Base-by-base conservation (phyloP, 2,329 filamentous ascomycete species). In the Zymoseptoria ardabiliae region DNA sequence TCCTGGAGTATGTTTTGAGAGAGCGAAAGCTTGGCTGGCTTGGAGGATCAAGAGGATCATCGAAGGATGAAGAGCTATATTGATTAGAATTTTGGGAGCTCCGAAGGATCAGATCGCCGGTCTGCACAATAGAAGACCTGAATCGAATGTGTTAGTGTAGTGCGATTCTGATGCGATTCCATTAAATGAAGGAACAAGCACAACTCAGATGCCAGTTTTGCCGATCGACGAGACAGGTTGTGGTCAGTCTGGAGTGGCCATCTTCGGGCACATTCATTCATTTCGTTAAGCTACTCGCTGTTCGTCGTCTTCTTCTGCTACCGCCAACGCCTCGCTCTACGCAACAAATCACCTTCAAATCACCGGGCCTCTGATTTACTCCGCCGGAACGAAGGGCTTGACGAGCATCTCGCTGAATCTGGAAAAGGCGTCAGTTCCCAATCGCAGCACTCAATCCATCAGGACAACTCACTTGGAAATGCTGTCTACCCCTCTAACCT, bases 401-500 rank as follows among this genome's bases (percentile, higher is more conserved):
- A 92, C 82, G 61, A 94, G 80, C 89, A 94, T 90, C 70, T 91
- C 85, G 72, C 88, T 91, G 74, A 94, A 97, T 76, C 65, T 66
- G 30, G 50, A 50, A 54, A 28, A 7, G 72, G 75, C 58, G 63
- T 70, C 58, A 68, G 66, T 54, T 61, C 54, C 17, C 8, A 21
- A 53, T 8, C 20, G 10, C 50, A 50, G 4, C 2, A 28, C 6
- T 21, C 23, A 28, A 22, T 28, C 17, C 17, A 41, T 30, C 19
- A 9, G 41, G 7, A 8, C 21, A 25, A 75, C 76, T 71, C 65
- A 77, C 77, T 85, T 90, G 77, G 95, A 91, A 68, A 99, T 78
- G 76, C 86, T 93, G 72, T 97, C 93, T 81, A 95, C 96, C 51
- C 94, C 94, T 70, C 94, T 82, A 9, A 99, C 92, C 78, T 99